A percentile compares a stretch with the other conserved stretches of the same genome.
Conservation (phyloP, 805 yeast genomes). For the Saccharomyces eubayanus region DNA sequence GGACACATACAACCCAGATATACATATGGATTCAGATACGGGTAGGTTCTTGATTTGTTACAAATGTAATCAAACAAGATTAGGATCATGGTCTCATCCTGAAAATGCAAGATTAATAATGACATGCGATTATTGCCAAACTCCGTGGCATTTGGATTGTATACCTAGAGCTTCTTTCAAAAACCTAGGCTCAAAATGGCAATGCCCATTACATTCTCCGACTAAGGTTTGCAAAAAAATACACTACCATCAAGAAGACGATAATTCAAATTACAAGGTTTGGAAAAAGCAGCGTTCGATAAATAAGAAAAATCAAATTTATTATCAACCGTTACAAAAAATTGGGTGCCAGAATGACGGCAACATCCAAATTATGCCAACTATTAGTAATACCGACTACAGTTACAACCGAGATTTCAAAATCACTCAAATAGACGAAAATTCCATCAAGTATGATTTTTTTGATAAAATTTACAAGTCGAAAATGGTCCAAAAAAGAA, state of each 20-base stretch:
- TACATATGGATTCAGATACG: slow-evolving; percentile 47
- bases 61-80: slow-evolving; percentile 65
- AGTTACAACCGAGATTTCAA: slow-evolving; percentile 30
- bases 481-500: slow-evolving; percentile 36
- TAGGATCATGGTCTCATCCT: slow-evolving; percentile 36
- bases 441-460: slow-evolving; percentile 23
- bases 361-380: slow-evolving; percentile 42
- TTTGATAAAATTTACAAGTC: slow-evolving; percentile 23
- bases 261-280: slow-evolving; percentile 2
- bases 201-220: slow-evolving; percentile 80
- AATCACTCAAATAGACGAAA: slow-evolving; percentile 24
- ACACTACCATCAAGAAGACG: neutral
- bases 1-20: slow-evolving; percentile 45
- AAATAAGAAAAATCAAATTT: slow-evolving; percentile 43
- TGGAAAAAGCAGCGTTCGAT: slow-evolving; percentile 34
- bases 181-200: slow-evolving; percentile 74
- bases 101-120: slow-evolving; percentile 44
- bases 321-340: slow-evolving; percentile 46
- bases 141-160: slow-evolving; percentile 87
- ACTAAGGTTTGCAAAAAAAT: slow-evolving; percentile 31
- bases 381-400: neutral
- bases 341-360: slow-evolving; percentile 49
- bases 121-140: slow-evolving; percentile 75
- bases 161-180: slow-evolving; percentile 67
- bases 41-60: slow-evolving; percentile 68